Evolutionary conservation across 257 asterid species (phyloP), one percentile per base, ranked within the genome.

Genomic region (Nicotiana benthamiana): DNA sequence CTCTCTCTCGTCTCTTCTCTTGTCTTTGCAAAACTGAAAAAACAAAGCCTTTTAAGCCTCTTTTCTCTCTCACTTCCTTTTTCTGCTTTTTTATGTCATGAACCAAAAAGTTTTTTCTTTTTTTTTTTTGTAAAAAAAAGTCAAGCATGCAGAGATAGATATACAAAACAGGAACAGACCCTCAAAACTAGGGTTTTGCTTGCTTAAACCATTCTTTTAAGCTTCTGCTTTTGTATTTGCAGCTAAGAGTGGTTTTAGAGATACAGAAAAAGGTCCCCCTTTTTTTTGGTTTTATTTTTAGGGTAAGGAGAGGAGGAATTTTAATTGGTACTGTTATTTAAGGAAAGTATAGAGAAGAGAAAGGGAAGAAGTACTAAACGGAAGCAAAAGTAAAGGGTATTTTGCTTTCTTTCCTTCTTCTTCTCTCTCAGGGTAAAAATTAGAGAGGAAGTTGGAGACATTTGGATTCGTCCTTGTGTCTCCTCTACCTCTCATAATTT

Each of bases 401-500:
- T 64, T 68, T 64, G 74, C 75, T 77, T 81, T 48, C 80, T 81
- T 75, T 85, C 72, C 79, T 85, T 77, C 79, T 74, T 77, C 80
- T 83, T 75, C 83, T 75, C 77, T 86, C 87, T 60, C 60, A 83
- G 62, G 20, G 79, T 40, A 34, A 67, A 56, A 27, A 13, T 83
- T 43, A 56, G 95, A 90, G 98, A 90, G 94, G 97, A 85, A 91
- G 89, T 78, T 86, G 86, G 91, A 89, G 92, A 92, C 94, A 90
- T 89, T 93, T 91, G 95, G 93, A 90, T 87, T 86, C 54, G 92
- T 89, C 93, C 98, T 90, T 79, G 90, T 92, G 98, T 92, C 98
- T 92, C 93, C 88, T 90, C 94, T 89, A 34, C 94, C 98, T 92
- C 97, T 92, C 93, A 86, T 20, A 62, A 72, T 80, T 83, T 67